A percentile compares a stretch with the other conserved stretches of the same genome.
Conservation (phyloP, 2,329 filamentous ascomycete genomes). For the Lecanicillium sp. region DNA sequence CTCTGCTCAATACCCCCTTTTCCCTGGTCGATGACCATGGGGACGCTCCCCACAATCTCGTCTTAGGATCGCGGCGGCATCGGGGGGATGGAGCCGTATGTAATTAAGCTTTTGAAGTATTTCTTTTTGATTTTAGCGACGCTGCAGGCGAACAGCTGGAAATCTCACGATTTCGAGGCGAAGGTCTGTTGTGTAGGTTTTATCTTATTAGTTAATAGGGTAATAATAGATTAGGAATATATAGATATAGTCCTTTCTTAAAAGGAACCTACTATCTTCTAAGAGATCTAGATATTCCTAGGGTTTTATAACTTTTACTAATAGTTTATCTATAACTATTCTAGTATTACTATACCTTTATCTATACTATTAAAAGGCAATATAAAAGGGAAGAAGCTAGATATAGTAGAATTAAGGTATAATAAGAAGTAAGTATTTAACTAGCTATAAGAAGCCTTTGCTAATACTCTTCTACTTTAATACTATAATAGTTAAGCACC, state of each 20-base stretch:
- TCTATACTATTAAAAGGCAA: neutral
- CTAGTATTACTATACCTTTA: neutral
- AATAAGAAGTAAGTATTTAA: neutral
- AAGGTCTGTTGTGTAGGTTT: too few relatives aligned
- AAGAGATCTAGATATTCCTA: constrained; percentile 1
- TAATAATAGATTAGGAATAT: constrained; percentile 4
- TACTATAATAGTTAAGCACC: neutral
- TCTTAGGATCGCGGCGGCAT: too few relatives aligned
- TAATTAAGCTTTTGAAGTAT: constrained; percentile 2
- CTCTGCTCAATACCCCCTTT: too few relatives aligned
- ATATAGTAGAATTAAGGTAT: neutral
- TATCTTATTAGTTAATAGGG: constrained; percentile 1
- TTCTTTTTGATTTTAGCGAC: neutral
- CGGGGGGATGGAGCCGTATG: too few relatives aligned
- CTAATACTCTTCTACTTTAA: neutral
- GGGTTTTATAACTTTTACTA: constrained; percentile 6
- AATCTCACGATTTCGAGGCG: too few relatives aligned
- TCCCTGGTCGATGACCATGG: too few relatives aligned
- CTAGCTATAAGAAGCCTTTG: neutral
- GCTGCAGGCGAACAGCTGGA: too few relatives aligned
- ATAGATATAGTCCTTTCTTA: constrained; percentile 2
- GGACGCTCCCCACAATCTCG: too few relatives aligned
- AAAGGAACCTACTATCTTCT: neutral
- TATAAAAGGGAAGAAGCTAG: neutral
- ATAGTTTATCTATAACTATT: constrained; percentile 5